Conservation (phyloP, 495 filamentous ascomycete genomes). For the Xylaria acuta region DNA sequence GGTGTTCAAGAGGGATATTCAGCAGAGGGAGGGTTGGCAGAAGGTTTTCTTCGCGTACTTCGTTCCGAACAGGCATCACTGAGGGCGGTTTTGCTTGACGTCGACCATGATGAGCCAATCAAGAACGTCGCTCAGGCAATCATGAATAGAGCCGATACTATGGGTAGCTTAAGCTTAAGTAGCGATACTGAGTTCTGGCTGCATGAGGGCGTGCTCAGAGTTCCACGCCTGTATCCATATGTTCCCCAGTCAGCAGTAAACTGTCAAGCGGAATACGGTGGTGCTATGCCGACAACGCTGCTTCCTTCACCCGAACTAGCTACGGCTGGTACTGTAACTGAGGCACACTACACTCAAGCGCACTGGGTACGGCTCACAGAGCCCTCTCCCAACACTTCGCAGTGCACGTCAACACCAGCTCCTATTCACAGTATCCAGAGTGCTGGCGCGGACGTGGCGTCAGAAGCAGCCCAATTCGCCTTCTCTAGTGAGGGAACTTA, state of each 20-base stretch:
- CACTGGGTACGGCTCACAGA: neutral
- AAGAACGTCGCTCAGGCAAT: constrained; percentile 15
- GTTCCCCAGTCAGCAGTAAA: neutral
- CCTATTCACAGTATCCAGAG: neutral
- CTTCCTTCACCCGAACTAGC: neutral
- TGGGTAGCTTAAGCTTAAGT: constrained; percentile 26
- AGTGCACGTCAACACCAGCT: neutral
- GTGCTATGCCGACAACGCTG: neutral
- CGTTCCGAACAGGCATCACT: constrained; percentile 31
- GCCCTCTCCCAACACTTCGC: neutral
- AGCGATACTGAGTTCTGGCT: constrained; percentile 37
- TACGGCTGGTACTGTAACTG: neutral
- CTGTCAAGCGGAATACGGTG: neutral
- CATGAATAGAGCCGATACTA: constrained; percentile 19
- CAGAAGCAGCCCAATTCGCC: neutral
- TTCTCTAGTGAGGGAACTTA: constrained; percentile 47
- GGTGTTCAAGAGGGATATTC: constrained; percentile 8
- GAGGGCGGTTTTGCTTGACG: constrained; percentile 27
- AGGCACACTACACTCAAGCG: neutral
- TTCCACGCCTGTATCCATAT: constrained; percentile 25
- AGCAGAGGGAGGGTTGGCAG: constrained; percentile 17
- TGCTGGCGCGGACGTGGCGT: neutral
- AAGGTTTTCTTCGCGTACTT: constrained; percentile 32
- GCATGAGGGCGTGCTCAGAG: constrained; percentile 31
- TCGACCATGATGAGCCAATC: constrained; percentile 25